phyloP scores from a whole-genome alignment of 305 asterid genomes.

The Fraxinus albicans region DNA sequence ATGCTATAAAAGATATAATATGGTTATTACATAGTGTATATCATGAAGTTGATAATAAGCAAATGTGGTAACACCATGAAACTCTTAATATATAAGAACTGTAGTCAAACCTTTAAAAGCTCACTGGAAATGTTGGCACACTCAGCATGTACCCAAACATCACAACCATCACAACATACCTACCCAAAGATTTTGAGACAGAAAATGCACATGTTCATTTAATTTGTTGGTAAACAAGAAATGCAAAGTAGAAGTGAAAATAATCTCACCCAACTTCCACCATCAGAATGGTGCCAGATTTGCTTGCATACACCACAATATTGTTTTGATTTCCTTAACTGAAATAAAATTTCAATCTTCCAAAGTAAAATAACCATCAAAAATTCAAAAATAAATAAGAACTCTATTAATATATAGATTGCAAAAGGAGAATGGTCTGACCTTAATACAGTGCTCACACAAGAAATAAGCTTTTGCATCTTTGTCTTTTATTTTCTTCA shows the following conservation, averaged over 20 bases:
- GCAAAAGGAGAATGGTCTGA: constrained; percentile 23
- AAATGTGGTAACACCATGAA: constrained; percentile 9
- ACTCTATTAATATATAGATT: constrained; percentile 11
- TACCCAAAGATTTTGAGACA: constrained; percentile 34
- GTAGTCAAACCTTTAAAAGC: constrained; percentile 57
- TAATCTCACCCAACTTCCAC: constrained; percentile 89
- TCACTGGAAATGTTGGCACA: constrained; percentile 65
- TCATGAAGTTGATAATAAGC: constrained; percentile 24
- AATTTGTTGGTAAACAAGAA: constrained; percentile 10
- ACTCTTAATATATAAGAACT: constrained; percentile 25
- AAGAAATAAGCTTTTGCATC: constrained; percentile 42
- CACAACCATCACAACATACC: constrained; percentile 92
- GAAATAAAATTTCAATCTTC: constrained; percentile 27
- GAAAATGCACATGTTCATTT: constrained; percentile 10
- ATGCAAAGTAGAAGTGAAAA: constrained; percentile 12
- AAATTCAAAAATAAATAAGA: constrained; percentile 13
- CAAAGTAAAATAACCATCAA: constrained; percentile 17
- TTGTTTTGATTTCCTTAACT: constrained; percentile 83
- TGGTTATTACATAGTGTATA: constrained; percentile 26
- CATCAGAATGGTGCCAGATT: constrained; percentile 94
- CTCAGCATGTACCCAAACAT: constrained; percentile 95
- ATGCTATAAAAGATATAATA: constrained; percentile 45
- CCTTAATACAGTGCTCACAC: constrained; percentile 91
- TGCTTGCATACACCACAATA: constrained; percentile 85
- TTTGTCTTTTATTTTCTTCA: constrained; percentile 59